Evolutionary conservation across 305 asterid genomes (phyloP).

Genomic region (Fraxinus sp.): DNA sequence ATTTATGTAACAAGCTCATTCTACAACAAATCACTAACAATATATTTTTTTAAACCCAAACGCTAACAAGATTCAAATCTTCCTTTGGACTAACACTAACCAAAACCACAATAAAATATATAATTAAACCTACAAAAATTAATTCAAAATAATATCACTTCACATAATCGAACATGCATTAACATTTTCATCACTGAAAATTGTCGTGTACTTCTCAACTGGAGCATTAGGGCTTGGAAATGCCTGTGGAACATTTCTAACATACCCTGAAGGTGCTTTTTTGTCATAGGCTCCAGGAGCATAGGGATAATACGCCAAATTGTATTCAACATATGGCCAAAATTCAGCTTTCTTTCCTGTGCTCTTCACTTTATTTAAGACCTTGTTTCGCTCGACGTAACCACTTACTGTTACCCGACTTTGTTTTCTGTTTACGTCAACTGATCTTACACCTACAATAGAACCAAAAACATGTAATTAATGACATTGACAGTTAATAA

Average conservation of each 20-base stretch:
- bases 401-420: constrained; percentile 64
- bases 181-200: constrained; percentile 73
- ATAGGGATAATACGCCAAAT: constrained; percentile 64
- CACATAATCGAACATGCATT: constrained; percentile 70
- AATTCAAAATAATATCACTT: neutral
- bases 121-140: neutral
- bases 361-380: constrained; percentile 41
- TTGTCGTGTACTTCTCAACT: constrained; percentile 37
- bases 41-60: neutral
- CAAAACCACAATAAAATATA: neutral
- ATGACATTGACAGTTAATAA: neutral
- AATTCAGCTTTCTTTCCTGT: constrained; percentile 69
- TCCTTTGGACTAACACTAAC: neutral
- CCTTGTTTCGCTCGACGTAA: constrained; percentile 51
- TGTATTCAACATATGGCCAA: constrained; percentile 69
- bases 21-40: neutral
- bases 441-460: constrained; percentile 51
- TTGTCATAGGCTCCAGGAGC: constrained; percentile 70
- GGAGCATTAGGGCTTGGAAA: constrained; percentile 38
- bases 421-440: constrained; percentile 56
- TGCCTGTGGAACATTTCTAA: constrained; percentile 62
- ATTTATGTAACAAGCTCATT: neutral
- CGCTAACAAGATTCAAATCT: neutral
- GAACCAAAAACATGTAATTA: neutral
- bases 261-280: constrained; percentile 70